phyloP scores from a whole-genome alignment of 1,284 basidiomycete genomes.

The Retiboletus flavoniger region DNA sequence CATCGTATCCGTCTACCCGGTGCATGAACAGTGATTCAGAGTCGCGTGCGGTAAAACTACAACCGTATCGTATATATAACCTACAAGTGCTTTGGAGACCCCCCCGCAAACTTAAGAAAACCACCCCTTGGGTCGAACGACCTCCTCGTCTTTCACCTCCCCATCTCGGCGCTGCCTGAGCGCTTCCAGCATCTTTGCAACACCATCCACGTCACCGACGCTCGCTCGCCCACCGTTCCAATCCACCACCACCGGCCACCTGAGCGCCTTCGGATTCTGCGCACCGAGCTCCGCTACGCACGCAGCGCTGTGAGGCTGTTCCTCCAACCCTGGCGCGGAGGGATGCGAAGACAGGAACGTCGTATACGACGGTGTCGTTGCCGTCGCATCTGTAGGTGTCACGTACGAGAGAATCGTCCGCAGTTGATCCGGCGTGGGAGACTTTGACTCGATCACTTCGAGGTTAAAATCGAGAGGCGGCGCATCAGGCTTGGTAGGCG shows the following conservation, averaged over 20 bases:
- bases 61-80: not conserved
- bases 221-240: constrained; percentile 68
- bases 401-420: constrained; percentile 64
- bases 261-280: constrained; percentile 57
- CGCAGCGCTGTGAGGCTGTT: constrained; percentile 42
- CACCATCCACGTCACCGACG: constrained; percentile 67
- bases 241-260: constrained; percentile 78
- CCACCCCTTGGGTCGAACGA: constrained; percentile 51
- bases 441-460: constrained; percentile 61
- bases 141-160: constrained; percentile 45
- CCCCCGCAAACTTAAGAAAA: constrained; percentile 35
- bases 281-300: constrained; percentile 51
- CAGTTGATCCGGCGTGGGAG: constrained; percentile 68
- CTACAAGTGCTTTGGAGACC: too few relatives aligned
- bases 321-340: constrained; percentile 18
- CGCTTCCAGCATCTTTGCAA: constrained; percentile 59
- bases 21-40: not conserved
- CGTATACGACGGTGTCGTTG: constrained; percentile 37
- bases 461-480: constrained; percentile 66
- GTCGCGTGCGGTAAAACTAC: not conserved
- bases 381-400: constrained; percentile 35
- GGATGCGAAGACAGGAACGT: constrained; percentile 36
- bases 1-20: not conserved
- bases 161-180: constrained; percentile 64
- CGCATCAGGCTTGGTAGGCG: constrained; percentile 43